Conservation (phyloP, 257 asterid genomes). For the Nicotiana paniculata region DNA sequence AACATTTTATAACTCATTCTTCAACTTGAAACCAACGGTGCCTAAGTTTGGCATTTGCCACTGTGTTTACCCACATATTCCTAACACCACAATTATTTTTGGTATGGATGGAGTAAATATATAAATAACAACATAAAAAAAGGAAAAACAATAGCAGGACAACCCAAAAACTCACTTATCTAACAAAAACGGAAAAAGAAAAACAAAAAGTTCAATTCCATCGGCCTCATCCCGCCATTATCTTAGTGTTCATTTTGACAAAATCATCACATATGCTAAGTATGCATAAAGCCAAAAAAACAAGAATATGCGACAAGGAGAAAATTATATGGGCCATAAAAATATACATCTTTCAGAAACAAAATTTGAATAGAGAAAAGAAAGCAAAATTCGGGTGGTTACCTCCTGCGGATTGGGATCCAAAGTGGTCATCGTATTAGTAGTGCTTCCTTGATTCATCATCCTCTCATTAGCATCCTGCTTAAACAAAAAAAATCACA, state of each 20-base stretch:
- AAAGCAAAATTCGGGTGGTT: constrained; percentile 4
- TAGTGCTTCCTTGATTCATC: constrained; percentile 74
- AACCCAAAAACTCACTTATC: not conserved
- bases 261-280: not conserved
- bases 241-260: not conserved
- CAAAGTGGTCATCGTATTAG: constrained; percentile 35
- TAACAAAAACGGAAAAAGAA: not conserved
- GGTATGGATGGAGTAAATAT: not conserved
- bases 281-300: not conserved
- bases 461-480: constrained; percentile 36
- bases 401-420: constrained; percentile 58
- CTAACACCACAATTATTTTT: not conserved
- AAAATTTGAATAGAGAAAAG: not conserved
- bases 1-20: not conserved
- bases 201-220: not conserved
- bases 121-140: not conserved
- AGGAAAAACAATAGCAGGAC: not conserved
- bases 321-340: not conserved
- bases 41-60: not conserved
- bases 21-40: not conserved
- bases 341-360: not conserved
- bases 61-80: not conserved
- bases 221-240: not conserved
- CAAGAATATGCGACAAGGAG: not conserved
- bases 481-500: not conserved